These are phyloP conservation scores for Ogataea degrootiae DNA, from an alignment of 805 yeast species.

Conservation along the genomic window DNA sequence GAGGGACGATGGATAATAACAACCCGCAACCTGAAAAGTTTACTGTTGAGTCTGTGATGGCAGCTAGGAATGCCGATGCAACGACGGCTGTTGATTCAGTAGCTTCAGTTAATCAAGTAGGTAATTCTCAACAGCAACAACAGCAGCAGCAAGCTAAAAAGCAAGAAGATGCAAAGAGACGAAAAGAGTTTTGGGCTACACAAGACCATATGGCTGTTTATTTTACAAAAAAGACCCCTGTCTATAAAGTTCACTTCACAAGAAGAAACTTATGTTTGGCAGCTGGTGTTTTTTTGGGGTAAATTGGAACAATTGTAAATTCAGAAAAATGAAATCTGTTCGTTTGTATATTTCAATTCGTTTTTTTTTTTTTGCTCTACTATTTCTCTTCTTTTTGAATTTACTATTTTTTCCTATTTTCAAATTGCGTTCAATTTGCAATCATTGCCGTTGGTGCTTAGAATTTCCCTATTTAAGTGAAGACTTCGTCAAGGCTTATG, in stretches of 20 bases:
- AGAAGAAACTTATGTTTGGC: conserved; percentile 87
- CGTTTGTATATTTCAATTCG: background rate
- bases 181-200: conserved; percentile 73
- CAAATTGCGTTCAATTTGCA: too few species aligned
- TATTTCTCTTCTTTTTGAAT: too few species aligned
- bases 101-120: background rate
- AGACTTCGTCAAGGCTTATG: too few species aligned
- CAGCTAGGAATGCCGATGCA: conserved; percentile 26
- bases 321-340: background rate
- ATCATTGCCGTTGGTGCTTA: too few species aligned
- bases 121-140: conserved; percentile 21
- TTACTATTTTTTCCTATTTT: too few species aligned
- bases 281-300: conserved; percentile 76
- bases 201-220: conserved; percentile 90
- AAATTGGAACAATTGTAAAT: conserved; percentile 11
- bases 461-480: too few species aligned
- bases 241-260: conserved; percentile 88
- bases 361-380: background rate
- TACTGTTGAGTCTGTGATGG: conserved; percentile 28
- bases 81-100: conserved; percentile 14
- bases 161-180: conserved; percentile 46
- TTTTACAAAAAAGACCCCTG: conserved; percentile 91
- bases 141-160: conserved; percentile 14
- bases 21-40: conserved; percentile 65
- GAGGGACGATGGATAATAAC: conserved; percentile 74